Percentiles rank a stretch among this genome's conserved stretches.
Conservation (phyloP, 225 moss, liverwort and hornwort species). For the Pseudoscleropodium purum region DNA sequence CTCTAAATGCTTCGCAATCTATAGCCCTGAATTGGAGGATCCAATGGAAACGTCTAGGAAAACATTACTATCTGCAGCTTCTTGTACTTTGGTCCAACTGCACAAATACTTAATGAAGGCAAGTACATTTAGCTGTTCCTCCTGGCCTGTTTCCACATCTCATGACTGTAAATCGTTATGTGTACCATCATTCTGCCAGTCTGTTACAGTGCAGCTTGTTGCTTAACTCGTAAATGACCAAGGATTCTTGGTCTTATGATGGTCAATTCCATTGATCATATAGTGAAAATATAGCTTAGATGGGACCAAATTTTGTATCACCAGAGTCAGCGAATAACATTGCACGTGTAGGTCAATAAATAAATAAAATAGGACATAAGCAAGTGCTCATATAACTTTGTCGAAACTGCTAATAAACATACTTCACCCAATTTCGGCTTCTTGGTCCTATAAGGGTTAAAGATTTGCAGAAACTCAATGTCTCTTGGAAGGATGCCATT, state of each 20-base stretch:
- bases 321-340: neutral
- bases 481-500: neutral
- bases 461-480: neutral
- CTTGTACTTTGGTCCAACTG: conserved; percentile 40
- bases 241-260: neutral
- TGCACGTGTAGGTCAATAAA: neutral
- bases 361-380: neutral
- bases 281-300: neutral
- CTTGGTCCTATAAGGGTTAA: neutral
- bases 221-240: neutral
- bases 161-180: neutral
- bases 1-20: conserved; percentile 53
- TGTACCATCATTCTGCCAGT: neutral
- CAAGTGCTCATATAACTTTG: neutral
- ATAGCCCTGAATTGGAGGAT: conserved; percentile 39
- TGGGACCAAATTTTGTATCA: neutral
- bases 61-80: conserved; percentile 55
- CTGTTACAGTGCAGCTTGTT: neutral
- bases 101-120: conserved; percentile 44
- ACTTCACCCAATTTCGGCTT: neutral
- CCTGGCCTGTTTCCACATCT: neutral
- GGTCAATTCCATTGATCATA: neutral
- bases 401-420: neutral
- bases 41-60: conserved; percentile 31
- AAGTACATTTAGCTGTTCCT: neutral